Evolutionary conservation across 148 eudicot genomes (phyloP).

Genomic region (Rhododendron ferrugineum): DNA sequence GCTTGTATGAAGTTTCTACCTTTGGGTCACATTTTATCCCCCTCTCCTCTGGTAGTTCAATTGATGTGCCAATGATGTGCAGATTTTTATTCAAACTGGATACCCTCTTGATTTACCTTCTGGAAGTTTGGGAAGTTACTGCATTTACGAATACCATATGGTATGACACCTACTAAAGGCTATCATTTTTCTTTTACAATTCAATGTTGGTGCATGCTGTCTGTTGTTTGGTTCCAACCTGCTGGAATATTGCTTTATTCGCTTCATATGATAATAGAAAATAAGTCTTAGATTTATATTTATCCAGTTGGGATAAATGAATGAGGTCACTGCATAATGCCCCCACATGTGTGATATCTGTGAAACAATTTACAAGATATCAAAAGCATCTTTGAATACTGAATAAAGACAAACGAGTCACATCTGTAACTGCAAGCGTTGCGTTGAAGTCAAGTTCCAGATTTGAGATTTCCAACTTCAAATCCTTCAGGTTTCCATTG

Average conservation of each 20-base stretch:
- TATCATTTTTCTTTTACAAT: neutral
- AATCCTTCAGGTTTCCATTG: neutral
- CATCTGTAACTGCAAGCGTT: neutral
- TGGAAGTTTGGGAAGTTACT: conserved; percentile 97
- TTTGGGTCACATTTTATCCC: neutral
- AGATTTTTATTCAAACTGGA: conserved; percentile 98
- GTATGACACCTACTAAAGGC: conserved; percentile 26
- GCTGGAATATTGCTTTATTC: neutral
- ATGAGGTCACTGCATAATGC: neutral
- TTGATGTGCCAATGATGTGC: conserved; percentile 16
- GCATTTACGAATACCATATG: conserved; percentile 98
- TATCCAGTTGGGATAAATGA: neutral
- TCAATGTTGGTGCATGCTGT: neutral
- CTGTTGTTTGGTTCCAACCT: neutral
- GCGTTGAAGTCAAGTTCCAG: neutral
- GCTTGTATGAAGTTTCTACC: neutral
- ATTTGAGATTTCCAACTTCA: neutral
- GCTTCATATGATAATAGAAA: neutral
- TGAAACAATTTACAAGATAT: neutral
- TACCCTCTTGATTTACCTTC: conserved; percentile 98
- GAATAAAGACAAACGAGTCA: neutral
- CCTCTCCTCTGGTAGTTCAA: neutral
- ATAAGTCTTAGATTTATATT: neutral
- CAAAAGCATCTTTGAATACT: neutral
- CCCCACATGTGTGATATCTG: neutral